Percentiles rank a stretch among this genome's conserved stretches.
Evolutionary conservation across 2,329 filamentous ascomycete genomes (phyloP).

Genomic region (Pleoardoris graminearum): DNA sequence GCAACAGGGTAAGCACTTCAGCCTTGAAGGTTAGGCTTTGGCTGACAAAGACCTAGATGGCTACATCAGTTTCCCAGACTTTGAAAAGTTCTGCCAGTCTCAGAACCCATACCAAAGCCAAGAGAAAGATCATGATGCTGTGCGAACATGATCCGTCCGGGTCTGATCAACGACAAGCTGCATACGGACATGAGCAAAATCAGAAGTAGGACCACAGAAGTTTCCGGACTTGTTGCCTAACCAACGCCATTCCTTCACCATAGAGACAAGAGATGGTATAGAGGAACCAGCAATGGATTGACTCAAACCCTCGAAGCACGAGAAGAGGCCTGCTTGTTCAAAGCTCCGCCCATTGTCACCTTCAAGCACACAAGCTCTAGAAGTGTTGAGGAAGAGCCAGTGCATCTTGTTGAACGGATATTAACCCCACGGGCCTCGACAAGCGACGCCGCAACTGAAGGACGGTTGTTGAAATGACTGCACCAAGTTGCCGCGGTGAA

Average conservation of each 20-base stretch:
- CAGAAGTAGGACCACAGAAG: slow-evolving; percentile 12
- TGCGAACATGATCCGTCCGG: slow-evolving; percentile 39
- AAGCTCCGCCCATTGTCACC: no score
- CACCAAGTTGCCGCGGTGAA: neutral
- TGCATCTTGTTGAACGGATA: neutral
- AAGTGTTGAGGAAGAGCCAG: neutral
- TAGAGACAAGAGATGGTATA: slow-evolving; percentile 7
- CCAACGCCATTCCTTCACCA: slow-evolving; percentile 12
- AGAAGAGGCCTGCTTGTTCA: neutral
- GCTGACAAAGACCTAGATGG: slow-evolving; percentile 47
- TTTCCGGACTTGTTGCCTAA: slow-evolving; percentile 12
- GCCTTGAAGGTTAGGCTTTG: neutral
- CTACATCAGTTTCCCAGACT: slow-evolving; percentile 75
- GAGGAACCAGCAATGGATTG: slow-evolving; percentile 5
- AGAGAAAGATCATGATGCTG: slow-evolving; percentile 32
- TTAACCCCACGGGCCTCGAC: neutral
- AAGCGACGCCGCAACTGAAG: neutral
- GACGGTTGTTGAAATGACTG: neutral
- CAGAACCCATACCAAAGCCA: slow-evolving; percentile 36
- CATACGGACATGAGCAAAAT: slow-evolving; percentile 8
- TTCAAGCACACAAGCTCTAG: no score
- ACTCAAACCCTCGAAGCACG: neutral
- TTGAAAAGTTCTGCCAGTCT: slow-evolving; percentile 64
- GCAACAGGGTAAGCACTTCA: slow-evolving; percentile 41
- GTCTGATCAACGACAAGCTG: slow-evolving; percentile 3